A percentile compares a stretch with the other conserved stretches of the same genome.
phyloP scores from a whole-genome alignment of 192 early-diverging fungal species.

The Linnemannia hyalina region DNA sequence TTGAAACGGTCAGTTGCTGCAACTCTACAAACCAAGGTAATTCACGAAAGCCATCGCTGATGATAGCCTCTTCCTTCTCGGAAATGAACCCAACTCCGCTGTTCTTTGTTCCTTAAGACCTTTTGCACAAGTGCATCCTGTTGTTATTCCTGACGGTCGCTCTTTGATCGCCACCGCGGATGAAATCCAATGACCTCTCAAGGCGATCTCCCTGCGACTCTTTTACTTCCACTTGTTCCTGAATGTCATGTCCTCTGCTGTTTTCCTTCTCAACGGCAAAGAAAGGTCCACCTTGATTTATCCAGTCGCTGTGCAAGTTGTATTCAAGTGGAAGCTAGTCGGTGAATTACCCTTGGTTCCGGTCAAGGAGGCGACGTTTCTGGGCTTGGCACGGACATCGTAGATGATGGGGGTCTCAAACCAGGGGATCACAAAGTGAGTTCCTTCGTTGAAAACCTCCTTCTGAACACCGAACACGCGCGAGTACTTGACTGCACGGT shows the following conservation, averaged over 20 bases:
- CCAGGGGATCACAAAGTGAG: slow-evolving; percentile 94
- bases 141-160: too few relatives aligned
- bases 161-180: neutral
- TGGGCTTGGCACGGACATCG: slow-evolving; percentile 96
- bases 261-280: neutral
- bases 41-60: neutral
- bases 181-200: neutral
- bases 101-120: neutral
- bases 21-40: neutral
- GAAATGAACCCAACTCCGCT: neutral
- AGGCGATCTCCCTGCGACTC: too few relatives aligned
- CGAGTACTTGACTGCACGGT: slow-evolving; percentile 97
- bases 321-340: too few relatives aligned
- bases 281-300: neutral
- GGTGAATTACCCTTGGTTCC: slow-evolving; percentile 86
- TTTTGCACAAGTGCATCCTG: too few relatives aligned
- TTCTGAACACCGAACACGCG: slow-evolving; percentile 87
- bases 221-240: too few relatives aligned
- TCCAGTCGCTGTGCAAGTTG: neutral
- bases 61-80: neutral
- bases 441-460: slow-evolving; percentile 91
- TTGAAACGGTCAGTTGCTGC: neutral
- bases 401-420: slow-evolving; percentile 94
- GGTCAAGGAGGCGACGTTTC: slow-evolving; percentile 95
- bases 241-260: too few relatives aligned